phyloP scores from a whole-genome alignment of 768 basidiomycete species.

The Tremella yokohamensis region DNA sequence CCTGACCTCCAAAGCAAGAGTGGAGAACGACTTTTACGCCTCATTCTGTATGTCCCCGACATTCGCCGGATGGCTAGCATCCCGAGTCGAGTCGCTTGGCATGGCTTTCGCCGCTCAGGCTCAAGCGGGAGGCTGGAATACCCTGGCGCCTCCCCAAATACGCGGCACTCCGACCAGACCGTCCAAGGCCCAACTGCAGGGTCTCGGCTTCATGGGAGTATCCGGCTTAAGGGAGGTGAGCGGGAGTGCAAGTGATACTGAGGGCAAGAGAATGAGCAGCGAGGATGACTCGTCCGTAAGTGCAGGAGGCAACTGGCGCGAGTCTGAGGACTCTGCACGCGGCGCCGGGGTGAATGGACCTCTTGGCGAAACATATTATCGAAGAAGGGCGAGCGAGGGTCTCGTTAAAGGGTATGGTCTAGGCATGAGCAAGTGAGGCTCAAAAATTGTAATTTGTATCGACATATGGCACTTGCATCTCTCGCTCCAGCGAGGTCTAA shows the following conservation, averaged over 20 bases:
- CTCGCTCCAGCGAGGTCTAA: too few species aligned
- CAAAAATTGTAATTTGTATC: too few species aligned
- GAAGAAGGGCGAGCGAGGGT: constrained; percentile 24
- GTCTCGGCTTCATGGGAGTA: too few species aligned
- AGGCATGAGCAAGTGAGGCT: too few species aligned
- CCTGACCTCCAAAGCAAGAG: constrained; percentile 41
- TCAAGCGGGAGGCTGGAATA: too few species aligned
- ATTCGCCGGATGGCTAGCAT: constrained; percentile 44
- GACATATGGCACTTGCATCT: too few species aligned
- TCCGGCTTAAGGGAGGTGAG: not conserved
- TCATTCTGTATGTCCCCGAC: constrained; percentile 45
- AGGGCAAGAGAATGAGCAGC: constrained; percentile 15
- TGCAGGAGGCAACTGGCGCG: constrained; percentile 11
- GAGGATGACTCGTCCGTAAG: constrained; percentile 8
- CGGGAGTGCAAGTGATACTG: constrained; percentile 3
- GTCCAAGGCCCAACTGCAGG: too few species aligned
- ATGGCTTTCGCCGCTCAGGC: constrained; percentile 14
- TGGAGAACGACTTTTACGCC: constrained; percentile 50
- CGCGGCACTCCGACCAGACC: too few species aligned
- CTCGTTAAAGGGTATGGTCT: constrained; percentile 10
- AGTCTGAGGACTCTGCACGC: constrained; percentile 18
- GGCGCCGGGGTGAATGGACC: constrained; percentile 1
- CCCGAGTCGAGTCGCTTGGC: constrained; percentile 27
- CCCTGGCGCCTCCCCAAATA: too few species aligned
- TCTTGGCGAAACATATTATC: constrained; percentile 10